Evolutionary conservation across 2,329 filamentous ascomycete species (phyloP), one percentile per base, ranked within the genome.

Genomic region (Paracoccidioides lutzii): DNA sequence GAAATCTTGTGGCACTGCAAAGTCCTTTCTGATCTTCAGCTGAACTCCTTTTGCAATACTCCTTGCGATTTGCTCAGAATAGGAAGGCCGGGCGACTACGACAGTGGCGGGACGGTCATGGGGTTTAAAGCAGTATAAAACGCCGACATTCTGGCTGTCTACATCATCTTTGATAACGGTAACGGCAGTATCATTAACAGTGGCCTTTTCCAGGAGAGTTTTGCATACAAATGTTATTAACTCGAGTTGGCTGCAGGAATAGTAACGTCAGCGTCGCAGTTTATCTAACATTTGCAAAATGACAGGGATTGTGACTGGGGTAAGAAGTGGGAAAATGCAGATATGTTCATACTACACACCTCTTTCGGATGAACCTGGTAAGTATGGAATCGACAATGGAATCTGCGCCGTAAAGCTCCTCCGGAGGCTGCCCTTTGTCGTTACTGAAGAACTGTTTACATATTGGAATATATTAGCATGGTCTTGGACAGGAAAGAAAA

Each of bases 91-190:
- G 55, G 72, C 66, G 78, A 90, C 89, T 66, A 90, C 84, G 70
- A 90, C 82, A 63, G 83, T 85, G 64, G 83, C 83, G 64, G 90
- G 75, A 63, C 86, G 87, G 71, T 89, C 80, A 63, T 83, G 85
- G 22, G 37, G 50, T 5, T 41, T 5, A 28, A 15, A 8, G 50
- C 5, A 52, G 37, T 38, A 41, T 7, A 52, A 4, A 3, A 4
- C 12, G 3, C 48, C 48, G 10, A 50, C 5, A 8, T 50, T 50
- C 12, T 46, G 14, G 9, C 7, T 44, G 3, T 15, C 42, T 15
- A 22, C 35, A 1, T 37, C 35, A 37, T 37, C 35, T 10, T 37
- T 37, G 10, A 37, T 37, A 37, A 37, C 35, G 35, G 35, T 37
- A 37, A 37, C 43, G 4, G 9, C 28, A 14, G 22, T 46, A 4